Percentiles rank a stretch among this genome's conserved stretches.
These are phyloP conservation scores for Nemania abortiva DNA, from an alignment of 2,329 filamentous ascomycete species.

Conservation along the genomic window DNA sequence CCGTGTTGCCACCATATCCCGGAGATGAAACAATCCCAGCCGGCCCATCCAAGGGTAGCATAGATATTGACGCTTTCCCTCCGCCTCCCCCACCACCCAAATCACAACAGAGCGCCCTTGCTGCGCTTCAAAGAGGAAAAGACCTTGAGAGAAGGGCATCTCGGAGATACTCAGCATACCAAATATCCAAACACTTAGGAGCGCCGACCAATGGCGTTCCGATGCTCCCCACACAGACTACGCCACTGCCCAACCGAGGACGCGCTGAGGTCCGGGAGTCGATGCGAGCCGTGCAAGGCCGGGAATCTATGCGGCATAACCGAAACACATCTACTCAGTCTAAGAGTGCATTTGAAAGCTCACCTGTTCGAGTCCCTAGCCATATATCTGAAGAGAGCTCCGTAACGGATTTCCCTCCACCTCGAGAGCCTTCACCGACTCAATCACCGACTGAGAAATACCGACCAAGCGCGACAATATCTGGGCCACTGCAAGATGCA, in stretches of 20 bases:
- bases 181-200: constrained; percentile 94
- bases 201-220: constrained; percentile 84
- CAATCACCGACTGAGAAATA: constrained; percentile 77
- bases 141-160: constrained; percentile 94
- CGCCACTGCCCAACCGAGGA: constrained; percentile 86
- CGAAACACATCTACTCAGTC: constrained; percentile 62
- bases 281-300: constrained; percentile 73
- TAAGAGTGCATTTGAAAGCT: constrained; percentile 65
- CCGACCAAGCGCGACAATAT: constrained; percentile 68
- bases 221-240: constrained; percentile 85
- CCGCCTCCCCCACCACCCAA: constrained; percentile 84
- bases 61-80: constrained; percentile 74
- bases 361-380: constrained; percentile 68
- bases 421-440: constrained; percentile 56
- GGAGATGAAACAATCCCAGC: constrained; percentile 66
- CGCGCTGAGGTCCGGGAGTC: constrained; percentile 84
- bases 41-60: constrained; percentile 58
- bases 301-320: constrained; percentile 63
- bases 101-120: constrained; percentile 88
- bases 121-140: constrained; percentile 89
- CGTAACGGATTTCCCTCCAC: constrained; percentile 46
- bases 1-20: constrained; percentile 79
- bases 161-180: constrained; percentile 93
- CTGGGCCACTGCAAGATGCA: constrained; percentile 66
- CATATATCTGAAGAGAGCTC: constrained; percentile 73